Evolutionary conservation across 1,139 yeast species (phyloP), one percentile per base, ranked within the genome.

Genomic region (Protomyces macrosporus): DNA sequence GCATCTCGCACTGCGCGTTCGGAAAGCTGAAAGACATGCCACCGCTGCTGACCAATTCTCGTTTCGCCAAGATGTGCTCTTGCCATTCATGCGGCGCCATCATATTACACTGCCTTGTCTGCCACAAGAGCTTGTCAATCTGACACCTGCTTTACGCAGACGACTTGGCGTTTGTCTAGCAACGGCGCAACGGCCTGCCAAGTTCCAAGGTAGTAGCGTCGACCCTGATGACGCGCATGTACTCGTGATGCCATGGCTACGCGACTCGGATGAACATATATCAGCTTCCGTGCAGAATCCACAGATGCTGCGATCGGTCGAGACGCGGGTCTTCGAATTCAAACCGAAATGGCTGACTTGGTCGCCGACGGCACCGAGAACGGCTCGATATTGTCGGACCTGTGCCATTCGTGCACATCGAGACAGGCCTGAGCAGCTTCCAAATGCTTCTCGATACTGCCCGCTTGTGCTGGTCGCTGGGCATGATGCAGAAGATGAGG

Each of bases 321-420:
- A 16, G 6, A 48, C 9, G 4, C 30, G 35, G 39, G 53, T 59
- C 35, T 36, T 77, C 3, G 80, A 79, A 62, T 72, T 79, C 65
- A 80, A 80, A 68, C 83, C 83, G 0, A 80, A 80, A 67, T 80
- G 82, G 82, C 72, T 79, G 6, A 40, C 66, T 2, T 74, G 72
- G 62, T 73, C 75, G 0, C 76, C 77, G 0, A 71, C 68, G 52
- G 77, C 79, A 1, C 77, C 79, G 1, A 34, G n/a, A 1, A 68
- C 66, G 14, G 68, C 74, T 1, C 16, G 54, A 3, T 69, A 71
- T 0, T 80, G 83, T 66, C 71, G 83, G 4, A 80, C 81, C 3
- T 80, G 83, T 69, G 82, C 82, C 0, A 69, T 78, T 34, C 70
- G 74, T 45, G 63, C 61, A 12, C 63, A 68, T 65, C 74, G 79